A percentile compares a stretch with the other conserved stretches of the same genome.
Conservation (phyloP, 495 filamentous ascomycete genomes). For the Copromyces sp. region DNA sequence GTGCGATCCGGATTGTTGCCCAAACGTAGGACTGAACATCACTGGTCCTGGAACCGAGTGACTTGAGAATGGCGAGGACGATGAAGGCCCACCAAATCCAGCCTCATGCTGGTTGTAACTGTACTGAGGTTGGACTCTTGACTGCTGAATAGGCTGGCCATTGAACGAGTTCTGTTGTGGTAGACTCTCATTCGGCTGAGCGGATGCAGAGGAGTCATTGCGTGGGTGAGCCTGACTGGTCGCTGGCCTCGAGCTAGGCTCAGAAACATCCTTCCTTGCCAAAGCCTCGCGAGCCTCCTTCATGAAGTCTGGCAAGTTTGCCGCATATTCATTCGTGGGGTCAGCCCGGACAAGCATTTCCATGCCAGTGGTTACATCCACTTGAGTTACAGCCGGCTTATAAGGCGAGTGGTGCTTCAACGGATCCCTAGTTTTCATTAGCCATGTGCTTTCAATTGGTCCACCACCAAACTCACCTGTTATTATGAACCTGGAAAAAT, state of each 20-base stretch:
- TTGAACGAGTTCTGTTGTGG: background rate
- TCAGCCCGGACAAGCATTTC: conserved; percentile 13
- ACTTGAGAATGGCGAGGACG: conserved; percentile 1
- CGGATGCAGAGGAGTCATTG: background rate
- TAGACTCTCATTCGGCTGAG: background rate
- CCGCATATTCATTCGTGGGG: conserved; percentile 48
- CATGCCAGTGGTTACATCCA: conserved; percentile 24
- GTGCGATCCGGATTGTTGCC: conserved; percentile 20
- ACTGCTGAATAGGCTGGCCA: background rate
- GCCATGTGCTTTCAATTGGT: background rate
- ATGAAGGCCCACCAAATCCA: background rate
- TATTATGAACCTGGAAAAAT: conserved; percentile 43
- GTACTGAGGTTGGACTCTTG: background rate
- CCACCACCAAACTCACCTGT: conserved; percentile 25
- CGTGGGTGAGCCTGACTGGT: background rate
- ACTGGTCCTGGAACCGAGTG: conserved; percentile 2
- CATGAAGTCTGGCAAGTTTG: conserved; percentile 36
- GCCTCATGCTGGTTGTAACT: background rate
- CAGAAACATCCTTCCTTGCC: conserved; percentile 11
- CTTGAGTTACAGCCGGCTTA: background rate
- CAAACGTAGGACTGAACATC: conserved; percentile 5
- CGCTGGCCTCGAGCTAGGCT: background rate
- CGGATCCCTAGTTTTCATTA: conserved; percentile 27
- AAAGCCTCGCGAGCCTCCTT: conserved; percentile 31
- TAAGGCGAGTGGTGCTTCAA: conserved; percentile 43